These are phyloP conservation scores for Aquilaria sinensis DNA, from an alignment of 345 rosid species.

Conservation along the genomic window DNA sequence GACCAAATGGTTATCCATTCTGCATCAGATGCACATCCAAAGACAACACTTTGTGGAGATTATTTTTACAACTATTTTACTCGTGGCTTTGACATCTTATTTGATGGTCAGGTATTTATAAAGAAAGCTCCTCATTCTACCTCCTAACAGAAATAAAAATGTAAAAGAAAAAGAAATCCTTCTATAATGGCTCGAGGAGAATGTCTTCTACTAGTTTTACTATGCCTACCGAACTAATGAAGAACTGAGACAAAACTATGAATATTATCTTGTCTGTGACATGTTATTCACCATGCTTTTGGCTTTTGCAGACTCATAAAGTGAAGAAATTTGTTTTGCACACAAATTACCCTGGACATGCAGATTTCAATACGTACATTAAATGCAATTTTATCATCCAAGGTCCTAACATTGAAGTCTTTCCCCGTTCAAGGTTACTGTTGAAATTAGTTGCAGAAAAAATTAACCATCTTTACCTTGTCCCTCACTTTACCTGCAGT, in stretches of 20 bases:
- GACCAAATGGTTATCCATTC: conserved; percentile 99
- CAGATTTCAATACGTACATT: conserved; percentile 93
- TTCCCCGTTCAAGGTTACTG: conserved; percentile 6
- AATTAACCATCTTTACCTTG: conserved; percentile 10
- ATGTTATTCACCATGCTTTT: conserved; percentile 10
- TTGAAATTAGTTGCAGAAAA: neutral
- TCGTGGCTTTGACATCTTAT: conserved; percentile 92
- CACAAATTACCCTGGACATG: conserved; percentile 96
- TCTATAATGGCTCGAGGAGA: too few species aligned
- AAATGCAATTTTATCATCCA: conserved; percentile 82
- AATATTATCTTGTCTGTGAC: conserved; percentile 4
- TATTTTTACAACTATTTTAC: conserved; percentile 93
- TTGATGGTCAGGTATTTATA: conserved; percentile 82
- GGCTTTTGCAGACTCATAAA: conserved; percentile 69
- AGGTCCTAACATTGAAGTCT: conserved; percentile 36
- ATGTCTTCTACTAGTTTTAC: too few species aligned
- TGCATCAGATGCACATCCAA: conserved; percentile 77
- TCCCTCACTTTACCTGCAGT: conserved; percentile 23
- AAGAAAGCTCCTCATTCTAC: neutral
- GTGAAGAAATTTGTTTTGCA: conserved; percentile 93
- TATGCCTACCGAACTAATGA: too few species aligned
- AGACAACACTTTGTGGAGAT: conserved; percentile 85
- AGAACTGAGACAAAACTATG: too few species aligned
- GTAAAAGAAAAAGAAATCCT: too few species aligned
- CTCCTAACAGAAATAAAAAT: neutral